Base-by-base conservation (phyloP, 805 yeast genomes). In the Nakazawaea anatomiae region DNA sequence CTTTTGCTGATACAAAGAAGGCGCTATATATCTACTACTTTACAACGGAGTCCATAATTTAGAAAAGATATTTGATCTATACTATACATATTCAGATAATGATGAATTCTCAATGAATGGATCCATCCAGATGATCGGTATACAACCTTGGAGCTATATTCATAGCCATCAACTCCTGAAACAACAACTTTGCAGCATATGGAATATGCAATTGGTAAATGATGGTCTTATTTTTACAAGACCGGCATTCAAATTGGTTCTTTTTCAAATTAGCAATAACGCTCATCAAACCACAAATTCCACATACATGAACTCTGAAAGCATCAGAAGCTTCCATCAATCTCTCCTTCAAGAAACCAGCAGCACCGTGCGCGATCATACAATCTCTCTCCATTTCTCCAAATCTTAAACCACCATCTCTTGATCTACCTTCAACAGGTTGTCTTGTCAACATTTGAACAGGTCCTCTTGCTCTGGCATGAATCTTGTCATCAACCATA, bases 321-420 rank as follows among this genome's bases (percentile, higher is more conserved):
- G 98, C 97, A 74, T 94, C 99, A 0, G 98, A 92, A 10, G 97
- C 97, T 71, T 94, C 98, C 97, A 94, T 92, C 68, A 94, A 76
- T 69, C 99, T 81, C 74, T 94, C 99, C 71, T 92, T 90, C 74
- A 94, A 80, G 76, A 94, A 92, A 6, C 97, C 95, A 4, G 99
- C 97, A 11, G 97, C 98, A 69, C 99, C 99, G 67, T 94, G 98
- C 2, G 99, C 99, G 77, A 94, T 94, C 97, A 94, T 92, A 86
- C 99, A 94, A 79, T 94, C 99, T 76, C 99, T 89, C 74, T 94
- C 99, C 99, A 94, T 94, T 72, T 92, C 99, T 65, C 99, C 99
- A 80, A 92, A 91, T 72, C 99, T 89, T 68, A 92, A 77, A 61
- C 99, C 99, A 82, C 99, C 99, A 71, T 94, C 98, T 74, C 99